These are phyloP conservation scores for Apiotrichum laibachii DNA, from an alignment of 1,284 basidiomycete genomes.

Conservation along the genomic window DNA sequence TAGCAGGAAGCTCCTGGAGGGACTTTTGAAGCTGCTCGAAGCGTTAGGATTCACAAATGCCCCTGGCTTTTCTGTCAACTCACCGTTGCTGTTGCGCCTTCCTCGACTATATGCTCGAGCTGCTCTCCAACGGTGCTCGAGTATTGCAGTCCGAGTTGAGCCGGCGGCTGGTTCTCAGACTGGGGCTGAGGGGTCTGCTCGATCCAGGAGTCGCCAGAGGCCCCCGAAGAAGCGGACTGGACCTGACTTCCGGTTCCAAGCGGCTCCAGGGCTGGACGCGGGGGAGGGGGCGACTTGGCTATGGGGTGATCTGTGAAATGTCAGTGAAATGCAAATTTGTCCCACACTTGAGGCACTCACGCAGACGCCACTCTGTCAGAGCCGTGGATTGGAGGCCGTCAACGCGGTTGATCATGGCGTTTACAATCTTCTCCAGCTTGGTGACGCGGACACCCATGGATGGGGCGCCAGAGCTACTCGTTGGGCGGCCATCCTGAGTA, in stretches of 20 bases:
- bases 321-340: background rate
- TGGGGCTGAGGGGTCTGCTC: background rate
- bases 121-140: slow-evolving; percentile 37
- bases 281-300: slow-evolving; percentile 28
- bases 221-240: slow-evolving; percentile 1
- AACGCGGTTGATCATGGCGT: slow-evolving; percentile 40
- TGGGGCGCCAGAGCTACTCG: background rate
- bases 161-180: background rate
- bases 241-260: slow-evolving; percentile 11
- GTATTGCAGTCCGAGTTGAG: slow-evolving; percentile 24
- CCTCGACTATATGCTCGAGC: slow-evolving; percentile 67
- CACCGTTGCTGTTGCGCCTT: slow-evolving; percentile 57
- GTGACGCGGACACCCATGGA: slow-evolving; percentile 4
- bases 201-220: background rate
- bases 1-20: slow-evolving; percentile 73
- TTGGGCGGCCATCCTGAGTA: background rate
- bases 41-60: slow-evolving; percentile 56
- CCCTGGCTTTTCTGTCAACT: slow-evolving; percentile 32
- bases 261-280: slow-evolving; percentile 12
- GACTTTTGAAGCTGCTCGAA: slow-evolving; percentile 58
- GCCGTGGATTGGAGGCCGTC: slow-evolving; percentile 36
- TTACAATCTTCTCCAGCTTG: slow-evolving; percentile 41
- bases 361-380: slow-evolving; percentile 39
- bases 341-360: slow-evolving; percentile 26
- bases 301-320: slow-evolving; percentile 33